These are phyloP conservation scores for Tripidium arundinaceum DNA, from an alignment of 202 grass and related monocot species.

Conservation along the genomic window DNA sequence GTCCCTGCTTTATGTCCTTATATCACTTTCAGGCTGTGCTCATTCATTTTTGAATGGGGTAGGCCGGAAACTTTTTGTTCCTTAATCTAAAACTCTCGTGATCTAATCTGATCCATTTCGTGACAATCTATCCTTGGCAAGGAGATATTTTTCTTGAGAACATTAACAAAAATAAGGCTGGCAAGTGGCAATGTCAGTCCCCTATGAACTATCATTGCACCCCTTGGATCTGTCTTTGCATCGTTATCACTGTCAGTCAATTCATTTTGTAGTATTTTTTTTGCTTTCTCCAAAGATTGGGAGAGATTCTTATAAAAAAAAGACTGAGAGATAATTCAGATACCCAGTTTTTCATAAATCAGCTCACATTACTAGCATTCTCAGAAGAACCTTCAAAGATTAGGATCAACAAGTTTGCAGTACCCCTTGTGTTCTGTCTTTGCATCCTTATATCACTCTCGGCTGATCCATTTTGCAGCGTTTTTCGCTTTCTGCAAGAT, in stretches of 20 bases:
- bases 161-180: not conserved
- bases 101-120: not conserved
- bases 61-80: no score
- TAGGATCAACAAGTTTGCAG: no score
- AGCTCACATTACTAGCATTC: no score
- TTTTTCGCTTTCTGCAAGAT: conserved; percentile 5
- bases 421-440: not conserved
- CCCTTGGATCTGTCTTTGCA: not conserved
- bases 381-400: no score
- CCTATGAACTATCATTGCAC: not conserved
- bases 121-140: not conserved
- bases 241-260: not conserved
- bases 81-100: not conserved
- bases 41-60: no score
- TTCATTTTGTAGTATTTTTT: not conserved
- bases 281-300: not conserved
- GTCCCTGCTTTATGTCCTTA: no score
- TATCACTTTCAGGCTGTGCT: not conserved
- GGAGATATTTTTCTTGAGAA: not conserved
- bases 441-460: not conserved
- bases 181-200: not conserved
- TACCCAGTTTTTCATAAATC: not conserved
- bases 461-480: not conserved
- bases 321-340: no score
- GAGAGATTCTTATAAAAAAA: no score